Base-by-base conservation (phyloP, 177 flowering plant genomes). In the Vitis hybrid region DNA sequence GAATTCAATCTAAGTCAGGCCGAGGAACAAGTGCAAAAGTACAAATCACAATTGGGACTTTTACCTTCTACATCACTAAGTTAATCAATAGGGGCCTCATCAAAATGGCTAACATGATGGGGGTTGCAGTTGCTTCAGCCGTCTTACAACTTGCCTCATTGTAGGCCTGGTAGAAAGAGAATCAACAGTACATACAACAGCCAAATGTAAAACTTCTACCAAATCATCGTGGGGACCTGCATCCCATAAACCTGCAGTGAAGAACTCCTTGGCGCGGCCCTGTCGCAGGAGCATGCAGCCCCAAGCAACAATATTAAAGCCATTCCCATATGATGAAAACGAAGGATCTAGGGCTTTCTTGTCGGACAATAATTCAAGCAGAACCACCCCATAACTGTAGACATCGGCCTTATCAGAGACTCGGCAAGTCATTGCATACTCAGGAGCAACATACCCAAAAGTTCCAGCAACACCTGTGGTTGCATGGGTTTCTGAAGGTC, bases 391-490 rank as follows among this genome's bases (percentile, higher is more conserved):
- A 57, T 91, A 93, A 70, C 98, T 93, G 72, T 93, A 93, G 15
- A 93, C 97, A 77, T 93, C 98, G 1, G 93, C 93, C 80, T 93
- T 93, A 52, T 93, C 98, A 52, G 98, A 93, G 49, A 93, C 98
- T 22, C 97, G 92, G 69, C 98, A 93, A 15, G 98, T 93, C 97
- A 93, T 87, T n/a, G 97, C 98, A 75, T 93, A 91, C 60, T 93
- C 98, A 0, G 98, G 98, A 26, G 98, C 98, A n/a, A 93, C 97
- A 72, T 91, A 93, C 18, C 98, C 98, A 71, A 91, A 91, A 3
- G 98, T 93, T 65, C 97, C 97, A 18, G 97, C 98, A 10, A 93
- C 98, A 20, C 94, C 97, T 0, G 98, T 93, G 1, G 98, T 93
- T 1, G 98, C 98, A 83, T 93, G 98, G 16, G 98, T 93, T 80